A percentile compares a stretch with the other conserved stretches of the same genome.
Conservation (phyloP, 2,329 filamentous ascomycete species). For the Grosmannia penicillata region DNA sequence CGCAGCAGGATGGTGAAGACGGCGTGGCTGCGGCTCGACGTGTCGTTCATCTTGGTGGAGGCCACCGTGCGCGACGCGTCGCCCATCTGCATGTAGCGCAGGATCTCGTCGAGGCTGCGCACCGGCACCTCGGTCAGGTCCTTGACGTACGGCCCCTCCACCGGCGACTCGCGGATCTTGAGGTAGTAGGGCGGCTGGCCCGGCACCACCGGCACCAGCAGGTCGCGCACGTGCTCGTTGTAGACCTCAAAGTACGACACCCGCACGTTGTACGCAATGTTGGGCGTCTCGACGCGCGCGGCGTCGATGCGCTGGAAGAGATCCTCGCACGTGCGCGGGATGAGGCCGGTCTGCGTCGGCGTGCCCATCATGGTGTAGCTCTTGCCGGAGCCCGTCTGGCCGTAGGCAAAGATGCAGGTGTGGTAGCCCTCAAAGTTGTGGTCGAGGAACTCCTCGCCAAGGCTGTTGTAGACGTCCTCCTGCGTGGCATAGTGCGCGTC, state of each 20-base stretch:
- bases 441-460: constrained; percentile 81
- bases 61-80: constrained; percentile 79
- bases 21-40: constrained; percentile 86
- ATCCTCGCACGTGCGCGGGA: constrained; percentile 90
- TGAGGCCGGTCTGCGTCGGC: constrained; percentile 87
- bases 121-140: constrained; percentile 83
- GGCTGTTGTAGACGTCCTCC: constrained; percentile 72
- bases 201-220: constrained; percentile 33
- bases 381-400: constrained; percentile 95
- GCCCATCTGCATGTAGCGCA: constrained; percentile 80
- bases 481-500: constrained; percentile 80
- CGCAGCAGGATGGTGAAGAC: constrained; percentile 98
- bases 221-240: constrained; percentile 90
- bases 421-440: constrained; percentile 99
- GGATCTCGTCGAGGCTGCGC: constrained; percentile 71
- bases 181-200: constrained; percentile 74
- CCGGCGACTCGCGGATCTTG: constrained; percentile 94
- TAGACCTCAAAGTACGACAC: constrained; percentile 99
- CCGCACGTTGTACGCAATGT: constrained; percentile 80
- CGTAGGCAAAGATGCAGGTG: constrained; percentile 99
- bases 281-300: constrained; percentile 48
- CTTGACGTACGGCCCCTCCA: constrained; percentile 94
- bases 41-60: constrained; percentile 99
- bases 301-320: constrained; percentile 80
- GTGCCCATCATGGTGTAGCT: constrained; percentile 99